Conservation (phyloP, 768 basidiomycete genomes). For the Termitomyces sp. region DNA sequence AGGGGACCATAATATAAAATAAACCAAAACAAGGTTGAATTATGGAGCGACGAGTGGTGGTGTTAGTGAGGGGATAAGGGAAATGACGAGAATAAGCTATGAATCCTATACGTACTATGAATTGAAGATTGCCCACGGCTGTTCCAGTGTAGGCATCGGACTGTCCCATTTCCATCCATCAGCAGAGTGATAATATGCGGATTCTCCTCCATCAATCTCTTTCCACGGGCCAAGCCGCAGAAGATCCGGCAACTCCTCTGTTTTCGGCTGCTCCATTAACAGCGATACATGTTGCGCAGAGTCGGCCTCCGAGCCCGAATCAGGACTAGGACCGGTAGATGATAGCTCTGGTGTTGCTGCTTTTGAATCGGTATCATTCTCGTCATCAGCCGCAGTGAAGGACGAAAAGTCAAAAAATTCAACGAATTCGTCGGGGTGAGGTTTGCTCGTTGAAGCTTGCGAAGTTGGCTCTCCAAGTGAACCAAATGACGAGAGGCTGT, state of each 20-base stretch:
- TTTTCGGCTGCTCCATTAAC: constrained; percentile 40
- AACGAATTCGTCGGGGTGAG: constrained; percentile 43
- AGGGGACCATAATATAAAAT: constrained; percentile 32
- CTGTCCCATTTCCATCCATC: constrained; percentile 71
- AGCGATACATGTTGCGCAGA: constrained; percentile 37
- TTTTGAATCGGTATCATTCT: constrained; percentile 49
- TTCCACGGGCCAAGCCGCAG: constrained; percentile 57
- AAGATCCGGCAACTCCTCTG: constrained; percentile 48
- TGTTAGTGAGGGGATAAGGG: constrained; percentile 14
- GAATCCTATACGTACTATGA: constrained; percentile 36
- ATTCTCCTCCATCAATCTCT: constrained; percentile 74
- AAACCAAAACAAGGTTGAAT: constrained; percentile 20
- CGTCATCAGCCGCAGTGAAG: constrained; percentile 53
- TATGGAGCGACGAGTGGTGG: constrained; percentile 11
- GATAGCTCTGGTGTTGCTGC: constrained; percentile 75
- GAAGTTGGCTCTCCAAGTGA: constrained; percentile 24
- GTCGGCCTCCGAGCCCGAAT: constrained; percentile 64
- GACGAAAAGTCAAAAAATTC: constrained; percentile 69
- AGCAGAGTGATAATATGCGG: constrained; percentile 54
- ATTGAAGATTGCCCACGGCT: constrained; percentile 69
- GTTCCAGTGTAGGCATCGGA: constrained; percentile 57
- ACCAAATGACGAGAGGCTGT: constrained; percentile 28
- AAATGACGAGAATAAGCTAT: constrained; percentile 29
- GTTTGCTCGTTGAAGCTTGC: constrained; percentile 19
- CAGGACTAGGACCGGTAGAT: constrained; percentile 74